A percentile compares a stretch with the other conserved stretches of the same genome.
These are phyloP conservation scores for Panellus pusillus DNA, from an alignment of 768 basidiomycete genomes.

Conservation along the genomic window DNA sequence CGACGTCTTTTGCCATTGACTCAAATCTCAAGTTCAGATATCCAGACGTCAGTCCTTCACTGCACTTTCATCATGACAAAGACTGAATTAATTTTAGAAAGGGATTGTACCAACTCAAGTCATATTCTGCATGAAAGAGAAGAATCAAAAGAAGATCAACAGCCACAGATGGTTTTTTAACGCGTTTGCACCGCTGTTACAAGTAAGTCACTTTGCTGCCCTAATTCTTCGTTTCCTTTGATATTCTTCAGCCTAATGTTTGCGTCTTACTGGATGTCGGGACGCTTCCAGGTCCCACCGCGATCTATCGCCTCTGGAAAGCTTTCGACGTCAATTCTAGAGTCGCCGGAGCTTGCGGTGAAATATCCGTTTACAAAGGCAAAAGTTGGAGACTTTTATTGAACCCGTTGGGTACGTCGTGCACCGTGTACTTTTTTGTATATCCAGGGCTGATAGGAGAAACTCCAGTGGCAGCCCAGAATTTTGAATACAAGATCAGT, in stretches of 20 bases:
- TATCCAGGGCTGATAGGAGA: background rate
- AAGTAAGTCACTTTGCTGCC: constrained; percentile 27
- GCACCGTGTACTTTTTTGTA: background rate
- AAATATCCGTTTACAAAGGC: constrained; percentile 91
- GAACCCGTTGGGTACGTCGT: constrained; percentile 17
- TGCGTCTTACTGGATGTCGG: constrained; percentile 89
- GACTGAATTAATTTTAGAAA: constrained; percentile 37
- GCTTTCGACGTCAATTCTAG: constrained; percentile 91
- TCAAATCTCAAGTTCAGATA: constrained; percentile 20
- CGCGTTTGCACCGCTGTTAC: constrained; percentile 77
- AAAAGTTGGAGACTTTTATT: constrained; percentile 27
- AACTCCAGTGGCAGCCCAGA: constrained; percentile 64
- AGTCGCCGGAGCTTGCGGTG: constrained; percentile 93
- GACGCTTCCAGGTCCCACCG: constrained; percentile 80
- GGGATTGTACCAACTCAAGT: constrained; percentile 88
- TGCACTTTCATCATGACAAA: background rate
- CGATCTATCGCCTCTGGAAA: constrained; percentile 93
- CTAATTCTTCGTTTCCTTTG: background rate
- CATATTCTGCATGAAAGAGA: constrained; percentile 90
- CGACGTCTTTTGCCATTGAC: constrained; percentile 77
- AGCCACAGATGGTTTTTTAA: constrained; percentile 96
- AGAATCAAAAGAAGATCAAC: constrained; percentile 96
- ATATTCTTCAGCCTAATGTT: constrained; percentile 60
- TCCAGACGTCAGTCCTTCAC: constrained; percentile 11
- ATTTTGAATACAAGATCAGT: constrained; percentile 77